Evolutionary conservation across 2,329 filamentous ascomycete genomes (phyloP), one percentile per base, ranked within the genome.

Genomic region (Fusarium citri): DNA sequence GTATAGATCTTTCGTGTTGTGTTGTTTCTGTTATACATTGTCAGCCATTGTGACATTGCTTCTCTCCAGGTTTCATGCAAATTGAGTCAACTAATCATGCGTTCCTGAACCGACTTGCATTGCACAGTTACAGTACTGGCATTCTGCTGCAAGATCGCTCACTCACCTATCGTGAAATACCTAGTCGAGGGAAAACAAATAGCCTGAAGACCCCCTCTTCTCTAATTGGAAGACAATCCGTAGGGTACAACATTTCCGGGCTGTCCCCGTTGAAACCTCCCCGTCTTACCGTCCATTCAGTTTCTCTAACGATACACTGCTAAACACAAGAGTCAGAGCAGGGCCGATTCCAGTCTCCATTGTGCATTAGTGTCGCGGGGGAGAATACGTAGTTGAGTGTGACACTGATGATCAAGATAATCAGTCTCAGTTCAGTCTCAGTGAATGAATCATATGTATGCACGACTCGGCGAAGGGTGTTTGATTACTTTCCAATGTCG

Each of bases 351-450:
- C 31, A 57, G 59, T 63, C 56, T 55, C 47, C 41, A 42, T 66
- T 41, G 34, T 55, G 30, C 31, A 43, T 49, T 48, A 41, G 43
- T 57, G 60, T 30, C 50, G 60, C 40, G 60, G 62, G 60, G 62
- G 34, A 61, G 55, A 26, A 47, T 54, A 43, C 41, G 45, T 63
- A 51, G 45, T 56, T 56, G 14, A 43, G 41, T 43, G 53, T 58
- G 53, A 57, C 47, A 41, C 50, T 49, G 58, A 70, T 70, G 58
- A 70, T 70, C 67, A 64, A 68, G 63, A 70, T 70, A 68, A 68
- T 71, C 53, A 57, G 22, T 20, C 28, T 34, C 18, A 37, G 18
- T 37, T 49, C 34, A 41, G 34, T 37, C 9, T 26, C 28, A 20
- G 20, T 49, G 54, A 51, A 48, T 49, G 54, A 51, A 48, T 28